A percentile compares a stretch with the other conserved stretches of the same genome.
These are phyloP conservation scores for Neurospora sp. DNA, from an alignment of 495 filamentous ascomycete genomes.

Conservation along the genomic window DNA sequence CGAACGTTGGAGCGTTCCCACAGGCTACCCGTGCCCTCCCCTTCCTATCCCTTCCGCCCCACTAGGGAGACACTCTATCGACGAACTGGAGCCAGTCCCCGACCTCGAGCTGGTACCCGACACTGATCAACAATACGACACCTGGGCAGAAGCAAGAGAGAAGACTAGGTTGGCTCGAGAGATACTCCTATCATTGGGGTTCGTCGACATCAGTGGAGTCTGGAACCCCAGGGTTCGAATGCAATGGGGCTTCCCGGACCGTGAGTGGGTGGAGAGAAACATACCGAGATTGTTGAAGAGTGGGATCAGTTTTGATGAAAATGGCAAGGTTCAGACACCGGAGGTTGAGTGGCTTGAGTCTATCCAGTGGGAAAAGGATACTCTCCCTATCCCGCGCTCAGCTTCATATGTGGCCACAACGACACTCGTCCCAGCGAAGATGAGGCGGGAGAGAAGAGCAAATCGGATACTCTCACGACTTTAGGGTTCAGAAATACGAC, in stretches of 20 bases:
- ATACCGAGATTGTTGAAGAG: neutral
- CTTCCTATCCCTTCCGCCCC: neutral
- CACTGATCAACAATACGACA: neutral
- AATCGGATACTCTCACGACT: neutral
- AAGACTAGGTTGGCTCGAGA: neutral
- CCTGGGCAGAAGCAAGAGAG: neutral
- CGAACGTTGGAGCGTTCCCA: neutral
- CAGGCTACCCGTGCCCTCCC: neutral
- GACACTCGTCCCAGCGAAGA: neutral
- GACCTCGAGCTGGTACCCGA: neutral
- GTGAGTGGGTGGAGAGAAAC: neutral
- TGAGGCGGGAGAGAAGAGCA: neutral
- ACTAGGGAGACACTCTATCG: neutral
- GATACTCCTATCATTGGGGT: neutral
- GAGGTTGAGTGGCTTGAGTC: neutral
- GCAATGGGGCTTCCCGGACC: neutral
- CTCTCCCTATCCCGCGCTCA: neutral
- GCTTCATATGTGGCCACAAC: too few relatives aligned
- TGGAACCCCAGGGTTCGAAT: neutral
- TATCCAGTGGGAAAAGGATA: neutral
- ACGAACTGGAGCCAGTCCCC: neutral
- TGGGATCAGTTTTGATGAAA: neutral
- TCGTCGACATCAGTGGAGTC: neutral
- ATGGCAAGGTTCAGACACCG: neutral
- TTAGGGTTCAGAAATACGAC: neutral